Base-by-base conservation (phyloP, 2,329 filamentous ascomycete species). In the Beauveria sp. region DNA sequence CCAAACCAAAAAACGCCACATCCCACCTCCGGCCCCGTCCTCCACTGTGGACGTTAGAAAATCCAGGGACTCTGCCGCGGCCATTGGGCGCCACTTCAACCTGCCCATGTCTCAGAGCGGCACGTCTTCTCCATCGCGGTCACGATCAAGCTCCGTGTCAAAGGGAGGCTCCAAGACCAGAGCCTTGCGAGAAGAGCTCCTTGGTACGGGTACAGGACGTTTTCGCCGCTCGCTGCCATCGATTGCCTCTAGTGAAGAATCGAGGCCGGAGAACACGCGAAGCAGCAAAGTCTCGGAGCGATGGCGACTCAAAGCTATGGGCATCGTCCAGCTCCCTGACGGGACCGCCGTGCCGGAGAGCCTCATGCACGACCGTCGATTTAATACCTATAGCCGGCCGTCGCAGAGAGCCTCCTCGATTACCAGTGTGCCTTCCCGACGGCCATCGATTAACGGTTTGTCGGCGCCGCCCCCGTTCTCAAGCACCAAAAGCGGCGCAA, bases 271-370 rank as follows among this genome's bases (percentile, higher is more conserved):
- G 18, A 65, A 63, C 7, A 61, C 65, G 3, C 67, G 66, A 43
- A 67, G 70, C 3, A 77, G 74, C 66, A 75, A 70, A 55, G 74
- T 73, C 7, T 79, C 77, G 7, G 75, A 77, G 57, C 71, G 75
- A 44, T 80, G 78, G 78, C 70, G 73, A 5, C 70, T 80, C 61
- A 80, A 79, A 56, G 77, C 77, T 47, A 79, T 80, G 77, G 78
- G 77, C 10, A 75, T 84, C 20, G 79, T 82, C 3, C 79, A 77
- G 63, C 77, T 82, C 75, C 75, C 79, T 5, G 77, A 84, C 63
- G 77, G 81, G n/a, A 76, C 79, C 53, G 81, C 79, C 63, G 66
- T 83, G 3, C 81, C 81, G 6, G 81, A 84, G 63, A 74, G 75
- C 3, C 72, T 84, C 46, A 79, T 79, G 14, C 66, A 75, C 41